A percentile compares a stretch with the other conserved stretches of the same genome.
Evolutionary conservation across 2,329 filamentous ascomycete genomes (phyloP).

Genomic region (Sclerotinia minor): DNA sequence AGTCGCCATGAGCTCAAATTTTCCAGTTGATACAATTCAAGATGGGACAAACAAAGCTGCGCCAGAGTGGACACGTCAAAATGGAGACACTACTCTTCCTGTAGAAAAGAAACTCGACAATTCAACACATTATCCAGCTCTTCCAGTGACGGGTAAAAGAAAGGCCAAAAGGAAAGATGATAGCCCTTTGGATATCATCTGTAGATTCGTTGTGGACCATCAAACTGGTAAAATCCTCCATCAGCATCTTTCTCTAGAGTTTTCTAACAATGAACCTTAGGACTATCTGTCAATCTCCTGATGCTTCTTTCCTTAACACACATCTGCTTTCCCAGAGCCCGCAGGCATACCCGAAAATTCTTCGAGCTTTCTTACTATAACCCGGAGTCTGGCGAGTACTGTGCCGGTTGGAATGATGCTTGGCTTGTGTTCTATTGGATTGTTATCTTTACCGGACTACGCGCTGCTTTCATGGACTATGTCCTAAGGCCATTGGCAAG

Average conservation of each 20-base stretch:
- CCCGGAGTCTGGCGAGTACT: slow-evolving; percentile 65
- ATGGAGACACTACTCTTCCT: slow-evolving; percentile 27
- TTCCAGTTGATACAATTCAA: slow-evolving; percentile 17
- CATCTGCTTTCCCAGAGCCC: slow-evolving; percentile 76
- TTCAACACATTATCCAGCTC: slow-evolving; percentile 22
- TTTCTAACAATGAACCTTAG: slow-evolving; percentile 47
- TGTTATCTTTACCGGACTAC: slow-evolving; percentile 81
- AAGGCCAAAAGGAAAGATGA: slow-evolving; percentile 63
- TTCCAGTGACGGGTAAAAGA: slow-evolving; percentile 40
- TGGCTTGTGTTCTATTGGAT: slow-evolving; percentile 77
- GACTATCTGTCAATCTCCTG: slow-evolving; percentile 82
- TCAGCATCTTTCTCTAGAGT: neutral
- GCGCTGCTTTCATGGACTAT: slow-evolving; percentile 85
- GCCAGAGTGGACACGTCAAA: slow-evolving; percentile 31
- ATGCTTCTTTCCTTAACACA: slow-evolving; percentile 81
- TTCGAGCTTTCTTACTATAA: slow-evolving; percentile 85
- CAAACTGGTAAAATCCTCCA: slow-evolving; percentile 65
- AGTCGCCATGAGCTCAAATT: slow-evolving; percentile 23
- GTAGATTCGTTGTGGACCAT: slow-evolving; percentile 73
- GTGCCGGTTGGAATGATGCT: slow-evolving; percentile 75
- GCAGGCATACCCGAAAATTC: slow-evolving; percentile 80
- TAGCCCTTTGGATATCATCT: slow-evolving; percentile 59
- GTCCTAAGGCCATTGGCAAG: slow-evolving; percentile 76
- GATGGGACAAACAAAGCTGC: slow-evolving; percentile 29
- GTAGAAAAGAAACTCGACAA: slow-evolving; percentile 32